Percentiles rank a stretch among this genome's conserved stretches.
Conservation (phyloP, 495 filamentous ascomycete genomes). For the Aspergillus nidulans region DNA sequence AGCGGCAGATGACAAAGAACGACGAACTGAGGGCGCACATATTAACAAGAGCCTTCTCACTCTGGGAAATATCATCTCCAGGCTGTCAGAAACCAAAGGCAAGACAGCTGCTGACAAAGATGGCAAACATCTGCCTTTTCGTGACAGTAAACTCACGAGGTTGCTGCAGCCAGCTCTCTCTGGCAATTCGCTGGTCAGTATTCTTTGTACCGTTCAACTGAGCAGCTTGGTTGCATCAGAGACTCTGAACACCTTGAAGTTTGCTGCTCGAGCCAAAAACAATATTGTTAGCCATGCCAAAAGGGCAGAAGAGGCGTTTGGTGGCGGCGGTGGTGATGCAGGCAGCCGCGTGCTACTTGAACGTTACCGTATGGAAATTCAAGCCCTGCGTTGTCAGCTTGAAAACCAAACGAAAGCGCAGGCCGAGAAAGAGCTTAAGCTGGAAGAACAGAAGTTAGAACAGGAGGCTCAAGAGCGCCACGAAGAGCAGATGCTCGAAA, state of each 20-base stretch:
- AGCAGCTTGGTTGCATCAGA: slow-evolving; percentile 69
- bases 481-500: slow-evolving; percentile 96
- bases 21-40: slow-evolving; percentile 90
- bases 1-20: slow-evolving; percentile 91
- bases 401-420: slow-evolving; percentile 70
- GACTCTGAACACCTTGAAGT: slow-evolving; percentile 94
- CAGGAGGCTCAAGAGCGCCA: slow-evolving; percentile 79
- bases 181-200: slow-evolving; percentile 90
- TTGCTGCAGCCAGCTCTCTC: slow-evolving; percentile 89
- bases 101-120: slow-evolving; percentile 74
- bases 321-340: slow-evolving; percentile 64
- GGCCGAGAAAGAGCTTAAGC: slow-evolving; percentile 60
- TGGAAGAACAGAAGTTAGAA: slow-evolving; percentile 70
- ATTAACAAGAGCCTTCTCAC: slow-evolving; percentile 98
- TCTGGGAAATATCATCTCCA: slow-evolving; percentile 89
- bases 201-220: slow-evolving; percentile 90
- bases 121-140: slow-evolving; percentile 86
- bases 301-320: slow-evolving; percentile 83
- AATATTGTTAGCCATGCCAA: slow-evolving; percentile 97
- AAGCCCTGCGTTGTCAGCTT: slow-evolving; percentile 73
- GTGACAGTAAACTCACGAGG: slow-evolving; percentile 94
- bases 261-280: slow-evolving; percentile 93
- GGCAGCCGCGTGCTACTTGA: slow-evolving; percentile 85
- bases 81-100: slow-evolving; percentile 79
- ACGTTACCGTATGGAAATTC: slow-evolving; percentile 91